A percentile compares a stretch with the other conserved stretches of the same genome.
Conservation (phyloP, 2,329 filamentous ascomycete species). For the Immersiporthe knoxdaviesiana region DNA sequence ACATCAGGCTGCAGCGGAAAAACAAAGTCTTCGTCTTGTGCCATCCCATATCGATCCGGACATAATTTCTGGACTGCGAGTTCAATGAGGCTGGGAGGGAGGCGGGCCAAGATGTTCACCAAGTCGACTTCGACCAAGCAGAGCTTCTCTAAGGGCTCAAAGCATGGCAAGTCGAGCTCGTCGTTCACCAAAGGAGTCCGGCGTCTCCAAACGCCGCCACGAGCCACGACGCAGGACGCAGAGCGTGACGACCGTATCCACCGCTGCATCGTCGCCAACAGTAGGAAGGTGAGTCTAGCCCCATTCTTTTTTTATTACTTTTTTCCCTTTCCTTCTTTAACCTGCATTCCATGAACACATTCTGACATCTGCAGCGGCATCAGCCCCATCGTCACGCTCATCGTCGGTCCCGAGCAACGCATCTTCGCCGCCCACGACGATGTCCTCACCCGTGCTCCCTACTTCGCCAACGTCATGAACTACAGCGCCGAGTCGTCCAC, state of each 20-base stretch:
- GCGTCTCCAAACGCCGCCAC: constrained; percentile 58
- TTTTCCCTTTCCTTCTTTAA: too few species aligned
- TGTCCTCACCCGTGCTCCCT: constrained; percentile 76
- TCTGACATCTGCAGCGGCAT: constrained; percentile 48
- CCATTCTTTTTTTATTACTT: too few species aligned
- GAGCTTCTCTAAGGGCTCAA: constrained; percentile 59
- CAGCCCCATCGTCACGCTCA: constrained; percentile 75
- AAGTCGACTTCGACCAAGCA: constrained; percentile 48
- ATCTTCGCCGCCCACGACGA: constrained; percentile 93
- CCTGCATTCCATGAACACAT: background rate
- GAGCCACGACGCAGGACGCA: constrained; percentile 54
- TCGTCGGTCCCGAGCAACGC: constrained; percentile 78
- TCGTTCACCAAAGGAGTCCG: constrained; percentile 57
- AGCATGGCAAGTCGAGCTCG: constrained; percentile 52
- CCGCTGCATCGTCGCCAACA: constrained; percentile 41
- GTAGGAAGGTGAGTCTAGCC: constrained; percentile 47
- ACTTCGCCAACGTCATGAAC: constrained; percentile 70
- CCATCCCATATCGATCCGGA: background rate
- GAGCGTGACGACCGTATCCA: constrained; percentile 47
- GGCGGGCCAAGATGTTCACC: constrained; percentile 48
- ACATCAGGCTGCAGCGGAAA: background rate
- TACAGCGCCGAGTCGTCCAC: constrained; percentile 61
- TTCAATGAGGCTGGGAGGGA: constrained; percentile 17
- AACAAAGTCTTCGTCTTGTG: background rate
- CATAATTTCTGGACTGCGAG: background rate